Evolutionary conservation across 371 early-diverging fungal species (phyloP).

Genomic region (Mucor velutinosus): DNA sequence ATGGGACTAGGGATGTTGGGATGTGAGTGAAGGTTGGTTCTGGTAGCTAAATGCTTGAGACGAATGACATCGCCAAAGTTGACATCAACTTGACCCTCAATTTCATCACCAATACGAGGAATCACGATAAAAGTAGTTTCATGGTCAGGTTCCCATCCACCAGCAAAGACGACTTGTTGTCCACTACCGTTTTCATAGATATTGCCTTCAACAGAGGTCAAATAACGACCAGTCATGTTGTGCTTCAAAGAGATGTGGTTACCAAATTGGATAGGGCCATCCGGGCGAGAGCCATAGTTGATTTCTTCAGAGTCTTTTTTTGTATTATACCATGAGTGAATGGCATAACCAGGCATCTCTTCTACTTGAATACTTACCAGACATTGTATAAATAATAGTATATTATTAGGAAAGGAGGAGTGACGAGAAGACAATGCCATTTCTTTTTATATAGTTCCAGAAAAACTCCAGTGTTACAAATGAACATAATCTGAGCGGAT

Average conservation of each 20-base stretch:
- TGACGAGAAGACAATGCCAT: not conserved
- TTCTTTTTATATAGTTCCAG: not conserved
- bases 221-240: constrained; percentile 57
- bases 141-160: constrained; percentile 41
- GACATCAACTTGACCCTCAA: constrained; percentile 46
- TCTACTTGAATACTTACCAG: not conserved
- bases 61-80: constrained; percentile 58
- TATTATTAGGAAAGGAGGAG: not conserved
- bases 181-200: constrained; percentile 51
- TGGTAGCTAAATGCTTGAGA: constrained; percentile 52
- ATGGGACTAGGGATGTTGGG: constrained; percentile 48
- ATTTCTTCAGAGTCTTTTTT: constrained; percentile 2
- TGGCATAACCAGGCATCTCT: not conserved
- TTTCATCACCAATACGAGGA: constrained; percentile 38
- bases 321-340: not conserved
- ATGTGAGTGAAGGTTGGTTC: constrained; percentile 63
- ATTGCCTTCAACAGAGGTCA: constrained; percentile 36
- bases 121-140: constrained; percentile 57
- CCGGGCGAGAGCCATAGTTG: constrained; percentile 10
- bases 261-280: constrained; percentile 5
- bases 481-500: not conserved
- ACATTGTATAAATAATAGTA: not conserved
- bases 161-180: constrained; percentile 56
- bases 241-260: constrained; percentile 50
- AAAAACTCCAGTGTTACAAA: not conserved